Evolutionary conservation across 768 basidiomycete genomes (phyloP), one percentile per base, ranked within the genome.

Genomic region (Multifurca ochricompacta): DNA sequence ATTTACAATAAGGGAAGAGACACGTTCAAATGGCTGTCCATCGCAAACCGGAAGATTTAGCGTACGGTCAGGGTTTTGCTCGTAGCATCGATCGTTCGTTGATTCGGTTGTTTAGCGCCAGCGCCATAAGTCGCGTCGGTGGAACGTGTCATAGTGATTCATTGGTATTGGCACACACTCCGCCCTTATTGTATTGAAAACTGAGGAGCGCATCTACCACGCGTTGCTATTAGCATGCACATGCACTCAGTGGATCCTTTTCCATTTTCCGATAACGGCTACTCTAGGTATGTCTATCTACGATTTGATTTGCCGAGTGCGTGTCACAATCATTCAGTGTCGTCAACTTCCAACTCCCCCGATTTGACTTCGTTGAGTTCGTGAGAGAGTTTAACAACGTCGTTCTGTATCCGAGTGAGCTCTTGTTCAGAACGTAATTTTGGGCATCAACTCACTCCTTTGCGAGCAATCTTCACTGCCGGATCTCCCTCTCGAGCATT

Each of bases 341-440:
- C 21, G 16, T 56, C 43, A 46, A 3, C 53, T 13, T 56, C 30
- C 23, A 51, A 50, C 46, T 63, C 49, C n/a, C 64, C 57, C 7
- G 70, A 64, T 41, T 71, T 70, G 11, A 72, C 71, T 54, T 73
- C 69, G 36, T 75, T 73, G 57, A 79, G 56, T 64, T 79, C 76
- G 53, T 77, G 74, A 0, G 75, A 75, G 7, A 75, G 66, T 70
- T 78, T 78, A 43, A 77, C 76, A 2, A 76, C 75, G 56, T 77
- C 70, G 52, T 77, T 79, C 74, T 78, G 28, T 19, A 14, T 16
- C 21, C 6, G 37, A 27, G 27, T 47, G 19, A 41, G 11, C 8
- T 43, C n/a, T 10, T 14, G 18, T 11, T 11, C 8, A 21, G 13
- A 31, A 21, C 4, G 6, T n/a, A 13, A 36, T 3, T 4, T 18